Evolutionary conservation across 352 stramenopile genomes (phyloP).

Genomic region (Pythium oligandrum): DNA sequence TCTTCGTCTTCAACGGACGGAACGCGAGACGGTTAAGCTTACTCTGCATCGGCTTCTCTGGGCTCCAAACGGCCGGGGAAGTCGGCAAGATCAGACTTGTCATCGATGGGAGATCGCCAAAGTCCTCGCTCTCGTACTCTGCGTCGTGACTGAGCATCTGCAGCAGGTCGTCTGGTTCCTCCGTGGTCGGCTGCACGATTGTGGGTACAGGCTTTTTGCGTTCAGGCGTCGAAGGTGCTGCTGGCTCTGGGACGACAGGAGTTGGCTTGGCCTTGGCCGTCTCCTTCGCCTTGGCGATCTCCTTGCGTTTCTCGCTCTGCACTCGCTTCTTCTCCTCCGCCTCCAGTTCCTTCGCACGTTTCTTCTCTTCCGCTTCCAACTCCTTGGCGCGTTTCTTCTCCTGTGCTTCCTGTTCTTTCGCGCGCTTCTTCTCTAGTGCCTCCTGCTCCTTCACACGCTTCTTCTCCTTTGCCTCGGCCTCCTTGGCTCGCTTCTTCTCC

Average conservation of each 20-base stretch:
- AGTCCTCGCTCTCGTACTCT: slow-evolving; percentile 55
- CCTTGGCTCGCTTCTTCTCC: slow-evolving; percentile 10
- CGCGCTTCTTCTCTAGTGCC: slow-evolving; percentile 1
- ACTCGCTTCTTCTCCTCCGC: neutral
- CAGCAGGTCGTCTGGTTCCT: slow-evolving; percentile 32
- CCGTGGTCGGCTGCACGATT: neutral
- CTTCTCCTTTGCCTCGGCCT: neutral
- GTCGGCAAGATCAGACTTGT: slow-evolving; percentile 51
- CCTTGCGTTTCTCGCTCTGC: neutral
- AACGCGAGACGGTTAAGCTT: too few relatives aligned
- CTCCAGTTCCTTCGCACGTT: slow-evolving; percentile 2
- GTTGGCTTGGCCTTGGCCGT: neutral
- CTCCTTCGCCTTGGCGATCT: neutral
- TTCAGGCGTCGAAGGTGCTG: too few relatives aligned
- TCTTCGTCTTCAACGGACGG: neutral
- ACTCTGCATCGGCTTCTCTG: slow-evolving; percentile 9
- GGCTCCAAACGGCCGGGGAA: slow-evolving; percentile 14
- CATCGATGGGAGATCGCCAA: slow-evolving; percentile 35
- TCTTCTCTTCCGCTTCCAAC: slow-evolving; percentile 10
- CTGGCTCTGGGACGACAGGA: too few relatives aligned
- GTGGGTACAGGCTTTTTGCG: too few relatives aligned
- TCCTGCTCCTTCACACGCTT: neutral
- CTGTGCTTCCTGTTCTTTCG: neutral
- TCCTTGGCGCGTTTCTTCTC: slow-evolving; percentile 6
- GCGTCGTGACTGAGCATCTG: slow-evolving; percentile 50